phyloP scores from a whole-genome alignment of 805 yeast species.

The Yarrowia osloensis region DNA sequence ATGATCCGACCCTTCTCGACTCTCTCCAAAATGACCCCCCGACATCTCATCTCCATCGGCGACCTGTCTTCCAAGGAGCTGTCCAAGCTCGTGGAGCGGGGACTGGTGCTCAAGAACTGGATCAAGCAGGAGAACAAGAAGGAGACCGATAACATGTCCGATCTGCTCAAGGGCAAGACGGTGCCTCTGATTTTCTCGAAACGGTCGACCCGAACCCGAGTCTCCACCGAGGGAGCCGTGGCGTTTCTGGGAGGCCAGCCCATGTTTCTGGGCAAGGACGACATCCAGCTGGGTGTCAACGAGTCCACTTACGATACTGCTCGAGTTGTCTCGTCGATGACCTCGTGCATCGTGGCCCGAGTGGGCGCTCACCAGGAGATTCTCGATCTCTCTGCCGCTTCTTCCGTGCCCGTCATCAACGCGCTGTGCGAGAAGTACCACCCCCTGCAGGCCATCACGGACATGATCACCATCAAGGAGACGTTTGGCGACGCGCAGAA shows the following conservation, averaged over 20 bases:
- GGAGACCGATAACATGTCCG: conserved; percentile 42
- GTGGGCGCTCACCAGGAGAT: conserved; percentile 86
- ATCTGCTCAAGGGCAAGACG: conserved; percentile 72
- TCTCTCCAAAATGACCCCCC: conserved; percentile 40
- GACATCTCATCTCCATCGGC: conserved; percentile 81
- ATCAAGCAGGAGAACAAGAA: conserved; percentile 55
- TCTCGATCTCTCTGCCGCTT: conserved; percentile 70
- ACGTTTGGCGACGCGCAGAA: conserved; percentile 54
- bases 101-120: conserved; percentile 62
- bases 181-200: conserved; percentile 84
- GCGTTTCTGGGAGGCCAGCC: conserved; percentile 93
- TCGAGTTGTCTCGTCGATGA: conserved; percentile 90
- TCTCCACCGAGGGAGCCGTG: conserved; percentile 93
- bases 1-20: conserved; percentile 21
- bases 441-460: conserved; percentile 95
- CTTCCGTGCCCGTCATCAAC: conserved; percentile 88
- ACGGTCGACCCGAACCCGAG: conserved; percentile 92
- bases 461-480: conserved; percentile 82
- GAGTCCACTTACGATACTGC: conserved; percentile 89
- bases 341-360: conserved; percentile 95
- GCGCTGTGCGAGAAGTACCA: conserved; percentile 91
- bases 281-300: conserved; percentile 94
- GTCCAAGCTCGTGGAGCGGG: conserved; percentile 67
- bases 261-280: conserved; percentile 94
- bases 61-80: conserved; percentile 77